Conservation (phyloP, 352 stramenopile species). For the Phytophthora lateralis region DNA sequence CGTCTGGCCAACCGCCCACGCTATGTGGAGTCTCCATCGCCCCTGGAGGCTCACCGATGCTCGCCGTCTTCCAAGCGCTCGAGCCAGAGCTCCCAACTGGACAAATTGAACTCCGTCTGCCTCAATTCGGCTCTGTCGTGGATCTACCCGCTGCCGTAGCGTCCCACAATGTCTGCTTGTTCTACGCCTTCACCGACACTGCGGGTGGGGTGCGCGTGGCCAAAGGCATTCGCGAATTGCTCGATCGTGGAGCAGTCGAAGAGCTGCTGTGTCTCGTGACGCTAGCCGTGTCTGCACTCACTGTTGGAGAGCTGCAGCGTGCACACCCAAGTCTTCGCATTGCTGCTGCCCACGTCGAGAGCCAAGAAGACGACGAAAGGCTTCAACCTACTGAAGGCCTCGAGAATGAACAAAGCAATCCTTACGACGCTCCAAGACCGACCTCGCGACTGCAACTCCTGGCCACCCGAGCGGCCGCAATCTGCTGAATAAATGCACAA, state of each 20-base stretch:
- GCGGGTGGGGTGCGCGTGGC: constrained; percentile 12
- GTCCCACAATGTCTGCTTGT: constrained; percentile 27
- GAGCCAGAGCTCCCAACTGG: constrained; percentile 36
- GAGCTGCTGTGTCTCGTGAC: constrained; percentile 31
- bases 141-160: constrained; percentile 16
- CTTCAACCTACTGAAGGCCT: not conserved
- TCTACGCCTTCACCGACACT: constrained; percentile 25
- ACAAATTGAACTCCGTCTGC: constrained; percentile 23
- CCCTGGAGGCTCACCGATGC: constrained; percentile 19
- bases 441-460: constrained; percentile 11
- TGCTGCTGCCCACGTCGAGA: constrained; percentile 27
- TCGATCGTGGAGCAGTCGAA: constrained; percentile 25
- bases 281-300: constrained; percentile 20
- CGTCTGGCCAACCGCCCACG: too few relatives aligned
- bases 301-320: constrained; percentile 24
- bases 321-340: constrained; percentile 27
- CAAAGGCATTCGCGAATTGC: constrained; percentile 22
- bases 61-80: constrained; percentile 35
- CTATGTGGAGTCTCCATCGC: constrained; percentile 18
- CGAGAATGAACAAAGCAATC: constrained; percentile 4
- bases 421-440: not conserved
- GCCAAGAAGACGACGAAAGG: constrained; percentile 6
- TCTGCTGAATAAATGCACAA: constrained; percentile 15
- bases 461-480: constrained; percentile 12
- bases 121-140: constrained; percentile 11